Evolutionary conservation across 129 eudicot genomes (phyloP).

Genomic region (Rutidosis leptorrhynchoides): DNA sequence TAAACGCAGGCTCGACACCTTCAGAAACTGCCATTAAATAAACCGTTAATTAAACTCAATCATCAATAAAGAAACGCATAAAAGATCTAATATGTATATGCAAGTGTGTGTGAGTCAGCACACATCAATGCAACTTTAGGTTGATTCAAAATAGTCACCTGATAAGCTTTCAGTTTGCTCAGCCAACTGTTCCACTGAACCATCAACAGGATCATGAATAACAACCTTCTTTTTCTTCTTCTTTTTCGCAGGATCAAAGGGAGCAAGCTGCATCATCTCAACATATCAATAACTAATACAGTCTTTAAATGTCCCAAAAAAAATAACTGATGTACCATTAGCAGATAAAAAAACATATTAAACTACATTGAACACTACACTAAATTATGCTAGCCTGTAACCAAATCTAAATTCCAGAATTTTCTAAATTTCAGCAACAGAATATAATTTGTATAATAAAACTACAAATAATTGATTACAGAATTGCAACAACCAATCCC

Average conservation of each 20-base stretch:
- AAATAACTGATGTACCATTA: background rate
- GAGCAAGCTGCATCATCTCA: slow-evolving; percentile 49
- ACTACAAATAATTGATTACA: too few relatives aligned
- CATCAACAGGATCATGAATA: slow-evolving; percentile 59
- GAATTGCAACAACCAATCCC: background rate
- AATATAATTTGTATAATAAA: too few relatives aligned
- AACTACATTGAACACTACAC: background rate
- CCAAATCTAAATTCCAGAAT: background rate
- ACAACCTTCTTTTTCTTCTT: slow-evolving; percentile 87
- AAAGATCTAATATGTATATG: too few relatives aligned
- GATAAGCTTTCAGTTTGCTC: slow-evolving; percentile 63
- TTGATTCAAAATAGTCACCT: slow-evolving; percentile 28
- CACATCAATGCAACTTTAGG: background rate
- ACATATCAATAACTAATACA: background rate
- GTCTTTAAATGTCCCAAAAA: background rate
- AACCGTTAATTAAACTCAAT: background rate
- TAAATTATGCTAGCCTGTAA: background rate
- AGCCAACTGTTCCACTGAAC: slow-evolving; percentile 41
- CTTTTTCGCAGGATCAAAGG: slow-evolving; percentile 74
- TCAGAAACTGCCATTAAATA: slow-evolving; percentile 45
- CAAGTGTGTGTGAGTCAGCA: background rate
- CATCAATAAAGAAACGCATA: background rate
- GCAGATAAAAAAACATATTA: background rate
- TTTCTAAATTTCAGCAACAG: background rate
- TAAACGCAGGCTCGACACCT: slow-evolving; percentile 48